Evolutionary conservation across 345 rosid species (phyloP).

Genomic region (Eucalyptus brandiana): DNA sequence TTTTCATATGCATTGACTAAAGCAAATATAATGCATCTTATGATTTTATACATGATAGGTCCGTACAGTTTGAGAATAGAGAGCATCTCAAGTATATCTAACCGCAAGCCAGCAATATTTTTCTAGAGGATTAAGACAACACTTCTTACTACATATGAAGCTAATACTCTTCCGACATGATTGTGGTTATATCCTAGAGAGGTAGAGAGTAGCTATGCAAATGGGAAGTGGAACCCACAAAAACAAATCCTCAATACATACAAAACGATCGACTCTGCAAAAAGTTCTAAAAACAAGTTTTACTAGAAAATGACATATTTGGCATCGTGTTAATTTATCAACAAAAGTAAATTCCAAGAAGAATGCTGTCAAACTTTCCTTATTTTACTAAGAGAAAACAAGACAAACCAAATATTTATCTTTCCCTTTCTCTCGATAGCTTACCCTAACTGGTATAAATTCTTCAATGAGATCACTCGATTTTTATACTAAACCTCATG

Average conservation of each 20-base stretch:
- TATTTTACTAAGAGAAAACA: not conserved
- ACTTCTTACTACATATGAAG: not conserved
- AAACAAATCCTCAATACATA: not conserved
- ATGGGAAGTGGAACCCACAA: not conserved
- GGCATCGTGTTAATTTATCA: not conserved
- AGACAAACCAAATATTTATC: not conserved
- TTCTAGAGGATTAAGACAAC: not conserved
- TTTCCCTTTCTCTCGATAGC: not conserved
- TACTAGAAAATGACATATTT: not conserved
- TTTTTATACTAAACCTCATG: not conserved
- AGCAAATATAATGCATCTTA: not conserved
- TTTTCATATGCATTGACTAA: fast-evolving
- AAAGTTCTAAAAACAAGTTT: not conserved
- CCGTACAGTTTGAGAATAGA: not conserved
- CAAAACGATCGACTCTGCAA: not conserved
- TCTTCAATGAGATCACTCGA: not conserved
- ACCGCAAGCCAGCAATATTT: not conserved
- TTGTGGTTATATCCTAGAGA: not conserved
- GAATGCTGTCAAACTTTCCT: not conserved
- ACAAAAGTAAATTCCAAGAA: not conserved
- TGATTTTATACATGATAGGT: not conserved
- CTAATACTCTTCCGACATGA: not conserved
- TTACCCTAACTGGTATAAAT: not conserved
- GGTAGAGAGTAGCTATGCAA: not conserved
- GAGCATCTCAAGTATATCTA: not conserved